Base-by-base conservation (phyloP, 495 filamentous ascomycete species). In the Geopyxis carbonaria region DNA sequence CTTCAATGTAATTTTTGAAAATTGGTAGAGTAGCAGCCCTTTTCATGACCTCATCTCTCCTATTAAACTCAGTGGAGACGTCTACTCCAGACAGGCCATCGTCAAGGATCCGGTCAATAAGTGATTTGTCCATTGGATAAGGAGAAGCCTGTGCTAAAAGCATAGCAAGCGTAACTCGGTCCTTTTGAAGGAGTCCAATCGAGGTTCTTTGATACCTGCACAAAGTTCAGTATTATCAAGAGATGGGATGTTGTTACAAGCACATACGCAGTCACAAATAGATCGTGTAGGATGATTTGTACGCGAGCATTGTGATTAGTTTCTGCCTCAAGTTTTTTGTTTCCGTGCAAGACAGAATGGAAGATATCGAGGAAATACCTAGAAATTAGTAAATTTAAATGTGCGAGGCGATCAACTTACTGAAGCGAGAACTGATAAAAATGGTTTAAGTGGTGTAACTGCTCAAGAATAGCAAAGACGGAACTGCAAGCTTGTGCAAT, bases 391-490 rank as follows among this genome's bases (percentile, higher is more conserved):
- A 37, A 23, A 11, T 15, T 23, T 11, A 22, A 10, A 6, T 20
- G 29, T 19, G n/a, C 7, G 25, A 16, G 11, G 20, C 28, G 19
- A 16, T 21, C 8, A 27, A 31, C 47, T 38, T 51, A 56, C 62
- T 93, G 85, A 33, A 99, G 68, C 15, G 91, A 95, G 68, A 99
- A 95, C 51, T 95, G 89, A 57, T 99, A 99, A 64, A 95, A 95
- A 65, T 95, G 91, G 56, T 99, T 93, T 57, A 99, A 73, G 53
- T 93, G 87, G 57, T 93, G 86, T 31, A 99, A 76, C 58, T 95
- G 87, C 61, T 95, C 91, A 33, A 99, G 67, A 19, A 94, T 81
- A 14, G 89, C 83, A 61, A 94, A 95, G 18, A 94, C 85, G 33
- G 86, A 84, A 61, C 85, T 92, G 69, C 89, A 99, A 25, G 89